A percentile compares a stretch with the other conserved stretches of the same genome.
Conservation (phyloP, 1,284 basidiomycete genomes). For the Leucoagaricus sp. region DNA sequence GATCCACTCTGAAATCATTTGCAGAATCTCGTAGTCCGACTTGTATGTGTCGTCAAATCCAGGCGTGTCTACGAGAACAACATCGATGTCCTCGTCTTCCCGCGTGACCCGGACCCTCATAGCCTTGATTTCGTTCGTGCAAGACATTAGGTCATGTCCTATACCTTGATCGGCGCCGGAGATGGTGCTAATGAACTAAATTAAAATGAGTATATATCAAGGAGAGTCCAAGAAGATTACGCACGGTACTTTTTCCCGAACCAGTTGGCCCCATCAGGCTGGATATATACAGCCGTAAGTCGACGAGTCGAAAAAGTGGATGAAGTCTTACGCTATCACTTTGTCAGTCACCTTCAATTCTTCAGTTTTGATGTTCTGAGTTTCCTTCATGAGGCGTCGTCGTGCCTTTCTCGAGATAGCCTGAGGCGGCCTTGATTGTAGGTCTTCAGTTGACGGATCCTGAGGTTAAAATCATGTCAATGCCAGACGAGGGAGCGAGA, state of each 20-base stretch:
- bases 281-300: too few relatives aligned
- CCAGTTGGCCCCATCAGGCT: conserved; percentile 26
- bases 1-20: conserved; percentile 22
- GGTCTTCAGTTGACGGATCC: not conserved
- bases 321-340: conserved; percentile 12
- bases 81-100: conserved; percentile 4
- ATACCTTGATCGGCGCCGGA: conserved; percentile 10
- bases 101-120: conserved; percentile 13
- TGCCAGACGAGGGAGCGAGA: not conserved
- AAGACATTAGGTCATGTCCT: conserved; percentile 19
- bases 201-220: not conserved
- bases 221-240: not conserved
- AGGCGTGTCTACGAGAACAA: conserved; percentile 28
- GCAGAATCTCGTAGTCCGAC: conserved; percentile 21
- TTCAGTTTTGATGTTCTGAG: not conserved
- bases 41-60: conserved; percentile 25
- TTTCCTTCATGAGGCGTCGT: not conserved
- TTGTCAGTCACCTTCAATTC: conserved; percentile 12
- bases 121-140: conserved; percentile 17
- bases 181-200: conserved; percentile 20
- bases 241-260: conserved; percentile 23
- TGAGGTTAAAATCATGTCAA: not conserved
- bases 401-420: not conserved
- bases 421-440: not conserved
- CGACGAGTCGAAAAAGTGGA: too few relatives aligned